These are phyloP conservation scores for Rhizopus delemar DNA, from an alignment of 371 early-diverging fungal genomes.

Conservation along the genomic window DNA sequence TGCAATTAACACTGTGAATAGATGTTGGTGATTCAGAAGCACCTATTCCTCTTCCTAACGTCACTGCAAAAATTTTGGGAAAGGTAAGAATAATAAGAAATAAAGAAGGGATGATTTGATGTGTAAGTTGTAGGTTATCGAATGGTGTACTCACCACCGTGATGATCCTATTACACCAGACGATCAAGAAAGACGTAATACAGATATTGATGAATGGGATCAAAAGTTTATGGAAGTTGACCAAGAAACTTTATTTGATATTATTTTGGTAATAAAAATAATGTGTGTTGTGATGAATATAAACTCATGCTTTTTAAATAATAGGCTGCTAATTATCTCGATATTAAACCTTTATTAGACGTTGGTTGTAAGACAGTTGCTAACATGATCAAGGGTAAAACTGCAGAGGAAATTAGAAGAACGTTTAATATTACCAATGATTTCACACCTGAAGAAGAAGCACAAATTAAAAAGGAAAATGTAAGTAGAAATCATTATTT, in stretches of 20 bases:
- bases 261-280: slow-evolving; percentile 55
- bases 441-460: slow-evolving; percentile 96
- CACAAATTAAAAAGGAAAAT: slow-evolving; percentile 87
- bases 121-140: slow-evolving; percentile 58
- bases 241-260: slow-evolving; percentile 77
- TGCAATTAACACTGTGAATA: slow-evolving; percentile 4
- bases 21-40: slow-evolving; percentile 78
- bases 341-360: slow-evolving; percentile 93
- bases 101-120: neutral
- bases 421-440: slow-evolving; percentile 94
- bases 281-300: neutral
- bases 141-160: slow-evolving; percentile 79
- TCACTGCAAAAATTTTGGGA: slow-evolving; percentile 66
- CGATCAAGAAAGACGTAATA: slow-evolving; percentile 63
- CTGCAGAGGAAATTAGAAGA: slow-evolving; percentile 91
- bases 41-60: slow-evolving; percentile 81
- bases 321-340: slow-evolving; percentile 93
- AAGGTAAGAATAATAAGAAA: slow-evolving; percentile 51
- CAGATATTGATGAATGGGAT: slow-evolving; percentile 83
- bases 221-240: slow-evolving; percentile 79
- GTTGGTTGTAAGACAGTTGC: slow-evolving; percentile 98
- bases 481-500: slow-evolving; percentile 46
- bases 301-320: neutral
- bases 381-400: slow-evolving; percentile 96
- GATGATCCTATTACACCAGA: slow-evolving; percentile 69